Conservation (phyloP, 148 eudicot species). For the Cornus suecica region DNA sequence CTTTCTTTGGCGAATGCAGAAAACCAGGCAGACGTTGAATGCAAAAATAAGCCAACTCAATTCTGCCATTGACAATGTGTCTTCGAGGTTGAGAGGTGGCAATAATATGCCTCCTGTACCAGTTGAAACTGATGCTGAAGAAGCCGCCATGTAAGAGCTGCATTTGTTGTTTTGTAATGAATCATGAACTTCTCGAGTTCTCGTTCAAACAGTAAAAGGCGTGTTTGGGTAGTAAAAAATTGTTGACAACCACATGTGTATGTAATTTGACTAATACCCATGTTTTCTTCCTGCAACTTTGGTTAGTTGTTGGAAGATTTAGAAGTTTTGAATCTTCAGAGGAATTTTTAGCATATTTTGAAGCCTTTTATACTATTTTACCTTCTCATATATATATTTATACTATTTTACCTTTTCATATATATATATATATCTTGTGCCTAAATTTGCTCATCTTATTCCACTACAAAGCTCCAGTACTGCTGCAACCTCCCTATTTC, state of each 20-base stretch:
- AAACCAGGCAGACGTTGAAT: conserved; percentile 66
- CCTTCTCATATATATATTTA: no score
- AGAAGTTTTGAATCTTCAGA: not conserved
- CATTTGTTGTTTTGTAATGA: not conserved
- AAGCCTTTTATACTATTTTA: not conserved
- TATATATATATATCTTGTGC: no score
- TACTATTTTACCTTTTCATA: not conserved
- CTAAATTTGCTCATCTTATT: no score
- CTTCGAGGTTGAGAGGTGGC: conserved; percentile 78
- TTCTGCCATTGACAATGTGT: conserved; percentile 90
- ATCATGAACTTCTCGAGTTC: not conserved
- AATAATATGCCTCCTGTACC: conserved; percentile 52
- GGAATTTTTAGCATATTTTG: not conserved
- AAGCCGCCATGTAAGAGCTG: conserved; percentile 47
- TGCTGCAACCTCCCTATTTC: no score
- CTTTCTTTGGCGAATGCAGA: conserved; percentile 38
- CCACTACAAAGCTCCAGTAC: no score
- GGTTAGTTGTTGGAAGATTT: not conserved
- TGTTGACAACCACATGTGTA: not conserved
- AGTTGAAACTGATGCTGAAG: conserved; percentile 58
- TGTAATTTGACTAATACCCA: not conserved
- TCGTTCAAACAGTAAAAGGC: not conserved
- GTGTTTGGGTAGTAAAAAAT: not conserved
- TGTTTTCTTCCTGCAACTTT: conserved; percentile 10
- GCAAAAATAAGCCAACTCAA: conserved; percentile 70